Percentiles rank a stretch among this genome's conserved stretches.
Conservation (phyloP, 169 alveolate genomes). For the Plasmodium cynomolgi region DNA sequence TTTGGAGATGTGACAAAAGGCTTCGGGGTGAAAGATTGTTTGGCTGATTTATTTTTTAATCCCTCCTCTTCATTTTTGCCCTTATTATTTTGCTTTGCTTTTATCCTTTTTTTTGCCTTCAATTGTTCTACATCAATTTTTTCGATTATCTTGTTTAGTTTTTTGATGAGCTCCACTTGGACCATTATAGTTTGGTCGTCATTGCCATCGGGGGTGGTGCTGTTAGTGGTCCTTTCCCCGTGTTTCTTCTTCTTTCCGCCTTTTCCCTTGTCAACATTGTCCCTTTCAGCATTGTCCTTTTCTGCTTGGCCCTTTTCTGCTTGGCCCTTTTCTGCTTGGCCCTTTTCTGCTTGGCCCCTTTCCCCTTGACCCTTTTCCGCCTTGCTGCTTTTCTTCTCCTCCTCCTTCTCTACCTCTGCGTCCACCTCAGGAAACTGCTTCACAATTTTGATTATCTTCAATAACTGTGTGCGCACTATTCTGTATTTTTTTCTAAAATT, state of each 20-base stretch:
- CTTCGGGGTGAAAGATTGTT: background rate
- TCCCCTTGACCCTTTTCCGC: background rate
- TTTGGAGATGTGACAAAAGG: background rate
- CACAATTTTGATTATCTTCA: slow-evolving; percentile 37
- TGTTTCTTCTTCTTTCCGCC: background rate
- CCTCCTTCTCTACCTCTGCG: background rate
- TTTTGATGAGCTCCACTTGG: slow-evolving; percentile 25
- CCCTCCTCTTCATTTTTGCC: background rate
- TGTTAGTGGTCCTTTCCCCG: background rate
- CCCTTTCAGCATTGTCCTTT: background rate
- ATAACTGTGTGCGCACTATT: slow-evolving; percentile 43
- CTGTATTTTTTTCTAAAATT: slow-evolving; percentile 54
- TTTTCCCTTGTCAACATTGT: background rate
- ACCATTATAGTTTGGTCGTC: background rate
- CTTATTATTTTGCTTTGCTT: slow-evolving; percentile 11
- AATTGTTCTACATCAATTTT: slow-evolving; percentile 67
- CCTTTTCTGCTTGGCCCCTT: background rate
- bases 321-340: background rate
- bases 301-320: background rate
- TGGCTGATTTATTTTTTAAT: slow-evolving; percentile 13
- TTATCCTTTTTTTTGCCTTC: slow-evolving; percentile 10
- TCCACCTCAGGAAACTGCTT: slow-evolving; percentile 48
- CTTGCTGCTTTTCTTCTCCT: background rate
- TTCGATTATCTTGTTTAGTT: slow-evolving; percentile 20
- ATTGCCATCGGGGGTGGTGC: background rate